Base-by-base conservation (phyloP, 805 yeast genomes). In the Monosporozyma aerobia region DNA sequence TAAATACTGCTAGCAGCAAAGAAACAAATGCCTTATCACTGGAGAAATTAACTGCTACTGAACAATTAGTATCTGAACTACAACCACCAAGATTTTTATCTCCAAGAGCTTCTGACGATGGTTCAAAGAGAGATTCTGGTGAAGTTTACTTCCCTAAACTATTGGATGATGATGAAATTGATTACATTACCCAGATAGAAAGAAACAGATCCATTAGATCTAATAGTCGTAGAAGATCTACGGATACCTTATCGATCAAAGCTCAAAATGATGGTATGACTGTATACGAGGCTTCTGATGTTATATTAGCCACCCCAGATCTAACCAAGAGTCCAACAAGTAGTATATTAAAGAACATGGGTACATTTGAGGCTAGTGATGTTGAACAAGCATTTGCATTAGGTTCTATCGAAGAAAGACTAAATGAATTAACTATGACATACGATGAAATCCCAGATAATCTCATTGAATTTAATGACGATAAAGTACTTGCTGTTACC, bases 141-240 rank as follows among this genome's bases (percentile, higher is more conserved):
- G 83, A 85, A 52, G 79, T 82, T 0, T 65, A 86, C 27, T 87
- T 87, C 64, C 95, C 95, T 0, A 85, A 82, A 62, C 77, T 81
- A 2, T 70, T 87, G 33, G 83, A 77, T 53, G 73, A 78, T 0
- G 79, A 77, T 50, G 95, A 87, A 61, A 86, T 87, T 10, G 87
- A 83, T 57, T 82, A 87, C 47, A 87, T 87, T 53, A 83, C 84
- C 2, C 77, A 85, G 7, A 63, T 87, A 45, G 95, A 87, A 64
- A 74, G 90, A 54, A 78, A 85, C 7, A 76, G 78, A 61, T 82
- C 89, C 0, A 72, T 83, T 0, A 77, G 72, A 60, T 80, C 85
- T 1, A 55, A 58, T 63, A 58, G 59, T 51, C 49, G 70, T 44
- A 64, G 62, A 52, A 59, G 60, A 16, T 65, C 70, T 3, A 46